Evolutionary conservation across 2,329 filamentous ascomycete species (phyloP).

Genomic region (Colletotrichum sp.): DNA sequence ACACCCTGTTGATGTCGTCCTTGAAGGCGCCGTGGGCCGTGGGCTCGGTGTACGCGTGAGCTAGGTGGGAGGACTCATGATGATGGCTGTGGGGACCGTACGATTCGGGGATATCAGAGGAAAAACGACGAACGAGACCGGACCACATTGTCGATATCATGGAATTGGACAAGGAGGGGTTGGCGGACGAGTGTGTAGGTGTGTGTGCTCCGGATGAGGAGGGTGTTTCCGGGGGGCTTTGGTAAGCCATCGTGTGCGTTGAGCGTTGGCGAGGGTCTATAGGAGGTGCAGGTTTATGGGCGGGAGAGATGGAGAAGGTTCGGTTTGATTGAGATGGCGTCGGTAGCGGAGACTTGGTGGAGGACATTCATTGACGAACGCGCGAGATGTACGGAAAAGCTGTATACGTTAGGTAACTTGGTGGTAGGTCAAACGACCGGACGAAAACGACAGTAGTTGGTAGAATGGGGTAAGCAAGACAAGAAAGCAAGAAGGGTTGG

Average conservation of each 20-base stretch:
- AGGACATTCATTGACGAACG: background rate
- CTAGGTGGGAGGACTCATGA: slow-evolving; percentile 24
- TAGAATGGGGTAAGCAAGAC: background rate
- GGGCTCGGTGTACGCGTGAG: slow-evolving; percentile 28
- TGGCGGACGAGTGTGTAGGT: slow-evolving; percentile 28
- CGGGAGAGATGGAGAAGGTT: background rate
- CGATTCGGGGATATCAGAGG: slow-evolving; percentile 46
- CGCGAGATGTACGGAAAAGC: background rate
- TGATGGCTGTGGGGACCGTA: slow-evolving; percentile 25
- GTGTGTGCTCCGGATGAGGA: slow-evolving; percentile 31
- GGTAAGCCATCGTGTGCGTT: slow-evolving; percentile 10
- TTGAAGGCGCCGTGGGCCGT: slow-evolving; percentile 26
- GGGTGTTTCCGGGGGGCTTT: slow-evolving; percentile 21
- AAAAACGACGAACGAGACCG: slow-evolving; percentile 72
- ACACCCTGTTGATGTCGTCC: slow-evolving; percentile 63
- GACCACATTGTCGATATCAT: slow-evolving; percentile 52
- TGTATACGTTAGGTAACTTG: background rate
- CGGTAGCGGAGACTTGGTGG: background rate
- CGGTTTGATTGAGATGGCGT: background rate
- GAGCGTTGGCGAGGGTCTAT: background rate
- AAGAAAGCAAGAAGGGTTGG: background rate
- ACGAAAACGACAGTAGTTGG: background rate
- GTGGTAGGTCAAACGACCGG: background rate
- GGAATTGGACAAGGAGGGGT: slow-evolving; percentile 33
- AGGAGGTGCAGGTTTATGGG: background rate